phyloP scores from a whole-genome alignment of 306 rosid genomes.

The Corylus americana region DNA sequence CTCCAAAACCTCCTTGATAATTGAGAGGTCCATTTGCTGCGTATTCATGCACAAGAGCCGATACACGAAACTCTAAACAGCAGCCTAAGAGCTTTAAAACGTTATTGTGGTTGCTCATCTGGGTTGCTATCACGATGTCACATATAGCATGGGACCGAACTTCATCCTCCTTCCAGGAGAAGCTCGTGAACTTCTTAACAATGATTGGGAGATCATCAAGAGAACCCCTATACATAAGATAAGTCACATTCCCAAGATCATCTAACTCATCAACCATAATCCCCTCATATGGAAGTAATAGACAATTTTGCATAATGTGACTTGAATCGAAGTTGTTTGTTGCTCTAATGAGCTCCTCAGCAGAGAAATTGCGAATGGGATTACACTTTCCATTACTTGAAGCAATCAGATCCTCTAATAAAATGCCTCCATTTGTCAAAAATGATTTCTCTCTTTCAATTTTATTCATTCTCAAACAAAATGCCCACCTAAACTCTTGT shows the following conservation, averaged over 20 bases:
- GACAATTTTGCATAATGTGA: neutral
- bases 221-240: neutral
- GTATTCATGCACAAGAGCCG: neutral
- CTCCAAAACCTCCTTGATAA: slow-evolving; percentile 10
- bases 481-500: neutral
- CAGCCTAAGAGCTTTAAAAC: neutral
- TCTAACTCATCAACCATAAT: neutral
- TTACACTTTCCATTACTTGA: neutral
- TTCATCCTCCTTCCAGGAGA: neutral
- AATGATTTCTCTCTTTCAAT: neutral
- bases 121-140: neutral
- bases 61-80: neutral
- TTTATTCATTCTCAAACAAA: neutral
- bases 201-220: neutral
- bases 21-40: neutral
- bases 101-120: neutral
- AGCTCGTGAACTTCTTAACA: neutral
- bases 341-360: neutral
- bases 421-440: neutral
- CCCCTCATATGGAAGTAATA: neutral
- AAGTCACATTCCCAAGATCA: neutral
- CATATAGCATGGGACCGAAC: neutral
- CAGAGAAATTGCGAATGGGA: neutral
- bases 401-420: slow-evolving; percentile 6
- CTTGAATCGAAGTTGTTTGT: neutral